phyloP scores from a whole-genome alignment of 2,329 filamentous ascomycete species.

The Hymenoscyphus salicellus region DNA sequence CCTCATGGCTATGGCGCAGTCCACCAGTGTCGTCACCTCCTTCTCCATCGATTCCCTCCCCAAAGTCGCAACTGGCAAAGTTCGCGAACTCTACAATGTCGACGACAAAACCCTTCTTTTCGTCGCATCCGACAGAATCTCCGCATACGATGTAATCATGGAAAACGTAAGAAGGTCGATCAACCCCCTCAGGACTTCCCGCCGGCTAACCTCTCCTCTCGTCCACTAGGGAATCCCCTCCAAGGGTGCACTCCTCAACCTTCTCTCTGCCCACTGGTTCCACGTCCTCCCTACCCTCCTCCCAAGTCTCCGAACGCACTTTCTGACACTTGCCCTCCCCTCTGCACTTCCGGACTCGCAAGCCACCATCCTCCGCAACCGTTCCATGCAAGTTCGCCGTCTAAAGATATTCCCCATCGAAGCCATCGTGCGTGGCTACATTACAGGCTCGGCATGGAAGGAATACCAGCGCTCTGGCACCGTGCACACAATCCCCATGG shows the following conservation, averaged over 20 bases:
- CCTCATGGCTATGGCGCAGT: conserved; percentile 19
- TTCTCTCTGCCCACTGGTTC: conserved; percentile 66
- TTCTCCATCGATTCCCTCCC: conserved; percentile 21
- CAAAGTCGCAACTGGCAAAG: conserved; percentile 54
- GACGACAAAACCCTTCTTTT: conserved; percentile 73
- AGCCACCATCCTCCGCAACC: conserved; percentile 45
- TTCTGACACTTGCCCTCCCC: conserved; percentile 58
- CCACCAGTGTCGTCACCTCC: conserved; percentile 13
- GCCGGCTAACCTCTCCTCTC: conserved; percentile 43
- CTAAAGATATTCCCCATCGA: conserved; percentile 65
- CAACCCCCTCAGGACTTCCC: background rate
- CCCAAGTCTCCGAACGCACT: conserved; percentile 56
- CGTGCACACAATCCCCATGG: conserved; percentile 61
- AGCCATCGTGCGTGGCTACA: conserved; percentile 70
- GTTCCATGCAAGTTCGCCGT: conserved; percentile 65
- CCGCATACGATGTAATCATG: conserved; percentile 91
- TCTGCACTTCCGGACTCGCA: conserved; percentile 43
- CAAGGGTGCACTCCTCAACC: conserved; percentile 66
- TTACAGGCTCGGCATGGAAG: conserved; percentile 65
- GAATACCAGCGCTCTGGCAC: conserved; percentile 64
- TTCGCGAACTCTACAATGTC: conserved; percentile 76
- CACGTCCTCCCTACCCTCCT: conserved; percentile 53
- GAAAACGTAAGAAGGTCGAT: conserved; percentile 54
- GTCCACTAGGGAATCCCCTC: conserved; percentile 58
- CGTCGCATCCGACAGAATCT: conserved; percentile 85